phyloP scores from a whole-genome alignment of 805 yeast species.

The Candida maltosa region DNA sequence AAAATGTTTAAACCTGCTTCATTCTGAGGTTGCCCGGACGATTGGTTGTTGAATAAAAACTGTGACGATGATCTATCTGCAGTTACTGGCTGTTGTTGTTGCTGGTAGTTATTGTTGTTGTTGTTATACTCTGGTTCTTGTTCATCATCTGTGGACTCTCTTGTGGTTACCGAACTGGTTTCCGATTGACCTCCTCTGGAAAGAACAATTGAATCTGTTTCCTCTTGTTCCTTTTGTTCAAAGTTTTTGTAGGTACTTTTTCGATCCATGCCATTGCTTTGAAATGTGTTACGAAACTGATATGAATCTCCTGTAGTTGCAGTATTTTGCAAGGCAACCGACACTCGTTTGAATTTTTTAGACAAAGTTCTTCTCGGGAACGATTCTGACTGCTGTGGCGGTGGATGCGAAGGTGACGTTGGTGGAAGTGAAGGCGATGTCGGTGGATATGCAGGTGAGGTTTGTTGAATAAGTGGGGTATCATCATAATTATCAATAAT shows the following conservation, averaged over 20 bases:
- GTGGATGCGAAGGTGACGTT: too few relatives aligned
- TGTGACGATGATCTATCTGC: conserved; percentile 3
- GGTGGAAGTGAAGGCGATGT: too few relatives aligned
- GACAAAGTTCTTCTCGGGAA: conserved; percentile 34
- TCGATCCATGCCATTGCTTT: conserved; percentile 34
- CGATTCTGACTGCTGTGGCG: too few relatives aligned
- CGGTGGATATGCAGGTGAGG: too few relatives aligned
- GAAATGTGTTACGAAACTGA: conserved; percentile 35
- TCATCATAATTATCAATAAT: too few relatives aligned
- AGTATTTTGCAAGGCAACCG: conserved; percentile 31
- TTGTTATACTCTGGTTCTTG: not conserved
- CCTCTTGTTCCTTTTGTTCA: conserved; percentile 10
- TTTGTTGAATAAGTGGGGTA: too few relatives aligned
- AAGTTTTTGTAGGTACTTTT: conserved; percentile 14
- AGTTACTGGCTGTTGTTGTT: not conserved
- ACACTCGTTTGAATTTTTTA: conserved; percentile 33
- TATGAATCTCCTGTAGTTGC: conserved; percentile 38
- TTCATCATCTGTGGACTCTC: too few relatives aligned
- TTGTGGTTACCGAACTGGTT: conserved; percentile 5
- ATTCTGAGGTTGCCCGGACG: too few relatives aligned
- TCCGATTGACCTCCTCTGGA: conserved; percentile 2
- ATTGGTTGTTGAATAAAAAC: conserved; percentile 9
- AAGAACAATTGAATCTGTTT: conserved; percentile 6
- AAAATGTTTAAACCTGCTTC: conserved; percentile 21
- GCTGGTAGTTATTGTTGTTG: not conserved